Conservation (phyloP, 345 rosid genomes). For the Sisymbrium altissimum region DNA sequence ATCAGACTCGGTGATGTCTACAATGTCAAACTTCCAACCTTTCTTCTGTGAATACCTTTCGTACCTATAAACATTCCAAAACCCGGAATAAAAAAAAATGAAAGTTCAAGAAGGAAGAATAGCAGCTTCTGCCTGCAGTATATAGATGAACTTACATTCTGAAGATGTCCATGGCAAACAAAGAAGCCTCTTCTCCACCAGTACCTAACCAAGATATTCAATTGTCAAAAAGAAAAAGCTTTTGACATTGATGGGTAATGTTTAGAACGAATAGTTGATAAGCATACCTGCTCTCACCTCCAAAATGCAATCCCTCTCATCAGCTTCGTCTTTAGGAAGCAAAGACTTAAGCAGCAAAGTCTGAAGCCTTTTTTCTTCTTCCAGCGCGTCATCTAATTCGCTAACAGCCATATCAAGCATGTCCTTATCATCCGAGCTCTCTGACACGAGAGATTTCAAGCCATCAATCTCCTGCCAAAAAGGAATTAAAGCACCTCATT, state of each 20-base stretch:
- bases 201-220: conserved; percentile 44
- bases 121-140: not conserved
- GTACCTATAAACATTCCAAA: conserved; percentile 52
- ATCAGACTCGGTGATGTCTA: conserved; percentile 74
- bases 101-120: not conserved
- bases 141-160: conserved; percentile 58
- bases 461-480: conserved; percentile 66
- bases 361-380: conserved; percentile 73
- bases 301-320: conserved; percentile 88
- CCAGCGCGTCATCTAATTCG: conserved; percentile 55
- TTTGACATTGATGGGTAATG: not conserved
- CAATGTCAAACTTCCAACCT: conserved; percentile 87
- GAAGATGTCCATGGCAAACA: conserved; percentile 91
- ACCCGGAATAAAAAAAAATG: not conserved
- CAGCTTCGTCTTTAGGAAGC: conserved; percentile 99
- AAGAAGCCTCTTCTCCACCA: conserved; percentile 98
- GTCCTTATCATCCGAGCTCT: conserved; percentile 64
- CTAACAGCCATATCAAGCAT: conserved; percentile 73
- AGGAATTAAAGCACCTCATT: not conserved
- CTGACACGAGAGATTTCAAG: conserved; percentile 62
- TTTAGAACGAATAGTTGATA: not conserved
- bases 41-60: conserved; percentile 90
- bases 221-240: not conserved
- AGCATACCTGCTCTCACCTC: conserved; percentile 97
- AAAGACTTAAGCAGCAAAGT: conserved; percentile 66